Evolutionary conservation across 768 basidiomycete species (phyloP), one percentile per base, ranked within the genome.

Genomic region (Rhodotorula babjevae): DNA sequence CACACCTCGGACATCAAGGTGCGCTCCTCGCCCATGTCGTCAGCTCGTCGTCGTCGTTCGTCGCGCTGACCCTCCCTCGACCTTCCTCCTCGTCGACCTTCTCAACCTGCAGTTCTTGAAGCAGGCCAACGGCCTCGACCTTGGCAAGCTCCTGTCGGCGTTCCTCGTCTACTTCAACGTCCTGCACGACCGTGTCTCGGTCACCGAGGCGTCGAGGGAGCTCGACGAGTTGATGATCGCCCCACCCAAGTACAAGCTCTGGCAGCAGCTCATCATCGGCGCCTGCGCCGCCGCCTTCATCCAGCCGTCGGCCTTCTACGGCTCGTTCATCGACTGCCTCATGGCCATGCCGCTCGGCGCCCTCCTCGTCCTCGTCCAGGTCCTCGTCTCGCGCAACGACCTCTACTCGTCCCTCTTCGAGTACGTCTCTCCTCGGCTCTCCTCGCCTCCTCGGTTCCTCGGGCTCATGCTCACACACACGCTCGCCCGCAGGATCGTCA

Each of bases 1-100:
- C 88, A 90, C 64, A 93, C 91, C 10, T 89, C 87, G 76, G 89
- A 88, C 77, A 86, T 91, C 79, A 90, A 90, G 81, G 85, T 92
- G 78, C 60, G 55, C 14, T 1, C 10, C 23, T 18, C 14, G 18
- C 3, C 44, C 29, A 4, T 46, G 3, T 7, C 2, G 29, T 23
- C 46, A 10, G 2, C 60, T 31, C 50, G 3, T 61, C n/a, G 89
- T 90, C 69, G 85, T 87, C 65, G 90, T 90, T 80, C 82, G 84
- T n/a, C 86, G 85, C 25, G 9, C 15, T 15, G 14, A 33, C 56
- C 27, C 16, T 44, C 29, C 47, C 59, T 3, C 14, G 27, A 7
- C 12, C 14, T 46, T 12, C 12, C 44, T 15, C 44, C 14, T 46
- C 18, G 12, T 42, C 42, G 7, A 8, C 42, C 9, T 14, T 14